Conservation (phyloP, 495 filamentous ascomycete genomes). For the Hapsidospora chrysogenum region DNA sequence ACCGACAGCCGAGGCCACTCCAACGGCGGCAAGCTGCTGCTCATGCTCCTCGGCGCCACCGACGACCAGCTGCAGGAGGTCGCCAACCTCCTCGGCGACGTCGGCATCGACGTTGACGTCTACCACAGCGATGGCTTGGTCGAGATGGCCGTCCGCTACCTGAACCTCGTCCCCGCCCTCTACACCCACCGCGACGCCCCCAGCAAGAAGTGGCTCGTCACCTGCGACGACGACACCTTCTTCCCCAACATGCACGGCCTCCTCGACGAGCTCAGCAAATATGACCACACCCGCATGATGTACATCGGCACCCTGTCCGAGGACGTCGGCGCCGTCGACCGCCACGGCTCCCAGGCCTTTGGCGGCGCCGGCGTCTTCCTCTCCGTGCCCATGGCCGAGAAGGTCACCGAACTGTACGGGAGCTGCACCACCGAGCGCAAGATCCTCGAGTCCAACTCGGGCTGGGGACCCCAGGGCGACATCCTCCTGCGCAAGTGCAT, state of each 20-base stretch:
- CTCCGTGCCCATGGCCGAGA: slow-evolving; percentile 40
- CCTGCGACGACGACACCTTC: slow-evolving; percentile 63
- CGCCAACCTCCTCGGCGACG: slow-evolving; percentile 18
- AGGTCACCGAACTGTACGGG: slow-evolving; percentile 40
- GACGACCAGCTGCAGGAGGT: slow-evolving; percentile 24
- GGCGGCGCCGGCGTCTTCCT: slow-evolving; percentile 61
- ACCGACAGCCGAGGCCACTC: slow-evolving; percentile 30
- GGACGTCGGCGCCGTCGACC: slow-evolving; percentile 48
- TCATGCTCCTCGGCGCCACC: slow-evolving; percentile 24
- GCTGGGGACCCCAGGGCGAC: slow-evolving; percentile 42
- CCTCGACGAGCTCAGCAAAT: slow-evolving; percentile 26
- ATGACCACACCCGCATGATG: slow-evolving; percentile 38
- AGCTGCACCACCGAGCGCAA: slow-evolving; percentile 34
- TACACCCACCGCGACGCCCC: slow-evolving; percentile 30
- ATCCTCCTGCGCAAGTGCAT: slow-evolving; percentile 52
- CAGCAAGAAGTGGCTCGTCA: slow-evolving; percentile 46
- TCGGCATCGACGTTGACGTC: slow-evolving; percentile 48
- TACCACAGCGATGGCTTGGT: slow-evolving; percentile 40
- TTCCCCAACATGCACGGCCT: slow-evolving; percentile 49
- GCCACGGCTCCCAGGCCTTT: slow-evolving; percentile 54
- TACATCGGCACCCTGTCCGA: slow-evolving; percentile 58
- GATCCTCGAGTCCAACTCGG: slow-evolving; percentile 32
- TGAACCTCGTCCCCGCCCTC: slow-evolving; percentile 36
- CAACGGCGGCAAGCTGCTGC: slow-evolving; percentile 28
- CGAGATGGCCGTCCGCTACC: slow-evolving; percentile 39